Conservation (phyloP, 1,284 basidiomycete genomes). For the Irpex sp. region DNA sequence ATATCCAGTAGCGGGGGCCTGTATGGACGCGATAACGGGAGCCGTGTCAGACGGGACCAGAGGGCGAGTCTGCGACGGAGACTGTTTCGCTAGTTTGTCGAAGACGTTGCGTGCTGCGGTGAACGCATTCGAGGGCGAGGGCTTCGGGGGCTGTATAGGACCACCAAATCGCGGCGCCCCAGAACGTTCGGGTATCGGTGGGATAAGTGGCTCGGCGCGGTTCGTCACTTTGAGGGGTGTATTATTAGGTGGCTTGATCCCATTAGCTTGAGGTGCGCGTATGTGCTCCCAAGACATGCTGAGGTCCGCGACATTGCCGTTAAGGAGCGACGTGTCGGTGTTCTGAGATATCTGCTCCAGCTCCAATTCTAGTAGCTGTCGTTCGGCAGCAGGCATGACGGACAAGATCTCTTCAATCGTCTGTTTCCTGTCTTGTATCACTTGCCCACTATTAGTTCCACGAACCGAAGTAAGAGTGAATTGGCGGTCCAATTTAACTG, state of each 20-base stretch:
- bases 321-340: conserved; percentile 10
- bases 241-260: background rate
- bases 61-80: background rate
- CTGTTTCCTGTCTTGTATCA: conserved; percentile 46
- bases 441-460: conserved; percentile 16
- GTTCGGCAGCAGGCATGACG: conserved; percentile 54
- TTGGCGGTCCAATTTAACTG: conserved; percentile 69
- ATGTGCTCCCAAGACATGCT: conserved; percentile 51
- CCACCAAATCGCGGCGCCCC: conserved; percentile 28
- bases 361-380: conserved; percentile 46
- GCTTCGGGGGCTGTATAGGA: conserved; percentile 6
- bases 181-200: conserved; percentile 21
- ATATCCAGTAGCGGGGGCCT: conserved; percentile 1
- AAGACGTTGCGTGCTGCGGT: conserved; percentile 13
- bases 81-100: conserved; percentile 11
- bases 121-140: background rate
- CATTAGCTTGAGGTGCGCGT: conserved; percentile 5
- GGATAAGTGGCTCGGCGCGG: conserved; percentile 8
- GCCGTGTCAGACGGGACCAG: conserved; percentile 4
- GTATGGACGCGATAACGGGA: background rate
- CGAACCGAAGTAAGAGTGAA: conserved; percentile 37
- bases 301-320: conserved; percentile 24
- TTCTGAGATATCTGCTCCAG: conserved; percentile 30
- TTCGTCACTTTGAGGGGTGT: background rate
- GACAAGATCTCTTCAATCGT: conserved; percentile 66